phyloP scores from a whole-genome alignment of 2,329 filamentous ascomycete species.

The Bretziella fagacearum region DNA sequence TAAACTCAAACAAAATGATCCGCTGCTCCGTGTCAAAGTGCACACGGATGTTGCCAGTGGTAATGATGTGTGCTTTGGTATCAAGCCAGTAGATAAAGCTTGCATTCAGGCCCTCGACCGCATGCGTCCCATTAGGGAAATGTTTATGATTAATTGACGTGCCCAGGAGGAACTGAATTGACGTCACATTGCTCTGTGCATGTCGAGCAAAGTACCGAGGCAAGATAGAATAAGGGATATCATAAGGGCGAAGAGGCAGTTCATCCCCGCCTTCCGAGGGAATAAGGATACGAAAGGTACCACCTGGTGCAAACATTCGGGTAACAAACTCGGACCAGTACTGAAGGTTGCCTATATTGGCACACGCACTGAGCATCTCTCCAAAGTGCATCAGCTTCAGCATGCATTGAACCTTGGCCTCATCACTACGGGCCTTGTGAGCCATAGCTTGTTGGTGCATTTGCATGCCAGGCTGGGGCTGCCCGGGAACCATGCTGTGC shows the following conservation, averaged over 20 bases:
- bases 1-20: constrained; percentile 73
- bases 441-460: constrained; percentile 15
- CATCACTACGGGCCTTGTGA: constrained; percentile 19
- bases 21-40: constrained; percentile 65
- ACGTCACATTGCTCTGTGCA: constrained; percentile 71
- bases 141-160: constrained; percentile 20
- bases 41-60: constrained; percentile 58
- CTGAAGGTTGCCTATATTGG: constrained; percentile 46
- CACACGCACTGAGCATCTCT: constrained; percentile 43
- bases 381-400: constrained; percentile 45
- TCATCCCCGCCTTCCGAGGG: constrained; percentile 38
- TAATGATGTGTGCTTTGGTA: constrained; percentile 66
- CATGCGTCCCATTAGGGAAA: constrained; percentile 36
- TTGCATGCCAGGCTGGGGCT: constrained; percentile 23
- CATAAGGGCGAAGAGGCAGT: constrained; percentile 58
- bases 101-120: constrained; percentile 58
- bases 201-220: constrained; percentile 81
- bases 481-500: not conserved
- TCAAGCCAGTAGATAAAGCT: constrained; percentile 83
- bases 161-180: constrained; percentile 73
- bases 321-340: constrained; percentile 70
- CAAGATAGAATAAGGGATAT: constrained; percentile 66
- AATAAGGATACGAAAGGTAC: constrained; percentile 60
- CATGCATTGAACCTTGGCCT: constrained; percentile 39
- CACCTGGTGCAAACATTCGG: constrained; percentile 62